These are phyloP conservation scores for Kluyveromyces wickerhamii DNA, from an alignment of 805 yeast species.

Conservation along the genomic window DNA sequence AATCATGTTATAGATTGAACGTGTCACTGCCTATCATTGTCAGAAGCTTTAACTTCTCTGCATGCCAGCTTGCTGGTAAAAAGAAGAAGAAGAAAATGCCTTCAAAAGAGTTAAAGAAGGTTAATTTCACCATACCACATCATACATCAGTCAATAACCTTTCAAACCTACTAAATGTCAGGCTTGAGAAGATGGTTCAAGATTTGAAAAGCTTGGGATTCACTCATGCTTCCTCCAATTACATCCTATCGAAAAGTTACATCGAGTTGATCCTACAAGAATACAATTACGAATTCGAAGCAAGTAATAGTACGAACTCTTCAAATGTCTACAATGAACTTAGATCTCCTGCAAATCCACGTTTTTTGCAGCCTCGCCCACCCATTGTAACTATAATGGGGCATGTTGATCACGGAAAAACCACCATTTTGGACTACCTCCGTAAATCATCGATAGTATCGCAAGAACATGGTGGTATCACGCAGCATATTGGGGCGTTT, in stretches of 20 bases:
- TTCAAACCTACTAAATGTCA: slow-evolving; percentile 60
- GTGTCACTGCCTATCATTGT: not conserved
- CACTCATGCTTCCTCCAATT: slow-evolving; percentile 57
- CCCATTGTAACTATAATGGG: slow-evolving; percentile 98
- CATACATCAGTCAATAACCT: slow-evolving; percentile 74
- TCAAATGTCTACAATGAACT: slow-evolving; percentile 53
- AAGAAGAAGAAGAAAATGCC: slow-evolving; percentile 8
- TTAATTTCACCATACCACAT: slow-evolving; percentile 47
- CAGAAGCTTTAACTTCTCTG: not conserved
- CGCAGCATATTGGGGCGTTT: slow-evolving; percentile 97
- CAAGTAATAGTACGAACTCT: slow-evolving; percentile 37
- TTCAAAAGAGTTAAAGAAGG: slow-evolving; percentile 11
- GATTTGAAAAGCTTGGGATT: slow-evolving; percentile 66
- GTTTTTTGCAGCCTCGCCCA: slow-evolving; percentile 56
- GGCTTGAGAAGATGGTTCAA: slow-evolving; percentile 50
- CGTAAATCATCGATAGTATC: slow-evolving; percentile 79
- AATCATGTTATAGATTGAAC: not conserved
- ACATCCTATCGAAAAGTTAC: slow-evolving; percentile 77
- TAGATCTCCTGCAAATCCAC: slow-evolving; percentile 44
- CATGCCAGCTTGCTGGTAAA: not conserved
- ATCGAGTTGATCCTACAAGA: slow-evolving; percentile 86
- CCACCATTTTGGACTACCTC: slow-evolving; percentile 82
- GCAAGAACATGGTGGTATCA: slow-evolving; percentile 90
- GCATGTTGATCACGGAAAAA: slow-evolving; percentile 97
- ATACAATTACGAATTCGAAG: slow-evolving; percentile 57